Evolutionary conservation across 306 rosid species (phyloP).

Genomic region (Quillaja saponaria): DNA sequence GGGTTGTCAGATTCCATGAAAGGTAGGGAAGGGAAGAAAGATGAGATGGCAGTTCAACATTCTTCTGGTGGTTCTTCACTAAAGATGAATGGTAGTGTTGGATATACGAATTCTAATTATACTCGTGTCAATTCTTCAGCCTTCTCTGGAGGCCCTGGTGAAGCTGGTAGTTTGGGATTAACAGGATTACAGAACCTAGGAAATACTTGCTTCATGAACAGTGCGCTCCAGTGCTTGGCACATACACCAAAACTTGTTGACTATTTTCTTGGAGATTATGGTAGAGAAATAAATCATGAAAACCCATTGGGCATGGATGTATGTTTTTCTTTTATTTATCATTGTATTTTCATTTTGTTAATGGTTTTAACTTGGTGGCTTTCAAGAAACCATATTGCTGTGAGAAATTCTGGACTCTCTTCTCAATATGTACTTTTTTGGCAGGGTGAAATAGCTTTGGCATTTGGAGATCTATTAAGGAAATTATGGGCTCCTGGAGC

Average conservation of each 20-base stretch:
- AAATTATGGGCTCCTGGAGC: constrained; percentile 99
- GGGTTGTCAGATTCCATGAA: constrained; percentile 89
- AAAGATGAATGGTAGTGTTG: constrained; percentile 65
- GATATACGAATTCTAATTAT: constrained; percentile 48
- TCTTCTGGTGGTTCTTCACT: constrained; percentile 46
- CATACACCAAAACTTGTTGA: constrained; percentile 97
- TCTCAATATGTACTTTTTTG: constrained; percentile 32
- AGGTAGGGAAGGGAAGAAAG: constrained; percentile 76
- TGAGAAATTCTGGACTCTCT: constrained; percentile 11
- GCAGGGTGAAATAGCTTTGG: constrained; percentile 97
- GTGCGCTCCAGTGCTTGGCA: constrained; percentile 91
- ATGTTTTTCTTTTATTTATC: constrained; percentile 38
- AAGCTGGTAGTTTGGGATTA: constrained; percentile 93
- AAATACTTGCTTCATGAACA: constrained; percentile 98
- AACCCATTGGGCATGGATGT: constrained; percentile 97
- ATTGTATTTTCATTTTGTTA: constrained; percentile 15
- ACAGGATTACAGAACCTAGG: constrained; percentile 94
- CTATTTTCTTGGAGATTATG: constrained; percentile 95
- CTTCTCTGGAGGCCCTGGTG: constrained; percentile 60
- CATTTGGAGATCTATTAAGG: constrained; percentile 92
- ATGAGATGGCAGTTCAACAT: constrained; percentile 43
- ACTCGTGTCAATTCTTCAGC: constrained; percentile 46
- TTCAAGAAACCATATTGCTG: constrained; percentile 10
- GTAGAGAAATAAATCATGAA: constrained; percentile 81
- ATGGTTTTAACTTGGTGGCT: constrained; percentile 22